A percentile compares a stretch with the other conserved stretches of the same genome.
Evolutionary conservation across 2,329 filamentous ascomycete species (phyloP).

Genomic region (Epichloe brachyelytri): DNA sequence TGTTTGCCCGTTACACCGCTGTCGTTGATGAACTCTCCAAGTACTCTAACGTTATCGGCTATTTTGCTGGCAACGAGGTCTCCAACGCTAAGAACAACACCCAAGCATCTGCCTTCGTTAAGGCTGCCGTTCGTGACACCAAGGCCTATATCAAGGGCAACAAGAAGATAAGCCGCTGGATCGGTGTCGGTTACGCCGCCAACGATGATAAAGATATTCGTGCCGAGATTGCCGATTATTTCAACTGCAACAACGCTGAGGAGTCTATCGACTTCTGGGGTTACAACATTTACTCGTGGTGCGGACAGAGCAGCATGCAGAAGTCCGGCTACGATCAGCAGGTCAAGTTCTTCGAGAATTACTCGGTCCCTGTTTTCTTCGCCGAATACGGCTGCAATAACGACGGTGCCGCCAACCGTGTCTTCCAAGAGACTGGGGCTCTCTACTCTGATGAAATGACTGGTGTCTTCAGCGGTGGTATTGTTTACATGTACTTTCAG

Average conservation of each 20-base stretch:
- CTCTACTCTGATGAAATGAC: conserved; percentile 77
- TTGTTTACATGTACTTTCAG: conserved; percentile 98
- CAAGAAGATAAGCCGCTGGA: conserved; percentile 63
- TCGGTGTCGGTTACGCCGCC: conserved; percentile 92
- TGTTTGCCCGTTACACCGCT: conserved; percentile 68
- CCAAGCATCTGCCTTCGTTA: conserved; percentile 81
- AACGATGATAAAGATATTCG: conserved; percentile 83
- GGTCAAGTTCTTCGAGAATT: conserved; percentile 75
- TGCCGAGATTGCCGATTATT: conserved; percentile 74
- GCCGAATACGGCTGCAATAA: conserved; percentile 96
- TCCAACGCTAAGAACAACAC: conserved; percentile 85
- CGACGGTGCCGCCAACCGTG: conserved; percentile 48
- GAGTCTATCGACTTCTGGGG: conserved; percentile 90
- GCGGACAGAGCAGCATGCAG: conserved; percentile 66
- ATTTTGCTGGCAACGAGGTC: conserved; percentile 98
- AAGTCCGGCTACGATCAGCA: conserved; percentile 71
- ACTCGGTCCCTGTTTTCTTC: conserved; percentile 93
- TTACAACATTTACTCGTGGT: conserved; percentile 99
- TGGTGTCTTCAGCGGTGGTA: conserved; percentile 81
- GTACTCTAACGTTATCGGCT: conserved; percentile 88
- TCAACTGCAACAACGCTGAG: conserved; percentile 65
- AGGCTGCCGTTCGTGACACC: conserved; percentile 91
- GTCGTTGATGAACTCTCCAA: conserved; percentile 72
- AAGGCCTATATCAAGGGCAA: conserved; percentile 85
- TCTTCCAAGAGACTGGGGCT: conserved; percentile 72